Evolutionary conservation across 805 yeast species (phyloP).

Genomic region (Candida gorgasii): DNA sequence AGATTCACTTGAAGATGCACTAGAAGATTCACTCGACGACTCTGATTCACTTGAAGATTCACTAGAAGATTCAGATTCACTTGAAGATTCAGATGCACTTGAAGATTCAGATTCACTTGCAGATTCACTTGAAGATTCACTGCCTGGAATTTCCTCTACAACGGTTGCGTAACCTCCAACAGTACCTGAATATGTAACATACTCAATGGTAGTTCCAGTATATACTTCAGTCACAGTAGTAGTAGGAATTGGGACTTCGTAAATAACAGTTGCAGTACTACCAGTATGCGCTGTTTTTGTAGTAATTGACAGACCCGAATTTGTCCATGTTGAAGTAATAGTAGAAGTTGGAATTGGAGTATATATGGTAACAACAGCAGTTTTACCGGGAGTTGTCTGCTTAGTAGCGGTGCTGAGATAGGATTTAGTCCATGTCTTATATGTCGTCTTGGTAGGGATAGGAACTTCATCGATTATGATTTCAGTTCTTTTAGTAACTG

Average conservation of each 20-base stretch:
- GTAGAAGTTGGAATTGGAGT: not conserved
- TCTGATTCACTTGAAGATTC: not conserved
- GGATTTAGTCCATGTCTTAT: not conserved
- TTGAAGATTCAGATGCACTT: too few species aligned
- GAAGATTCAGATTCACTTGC: conserved; percentile 1
- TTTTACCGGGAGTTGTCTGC: not conserved
- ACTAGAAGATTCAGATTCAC: conserved; percentile 1
- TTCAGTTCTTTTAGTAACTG: not conserved
- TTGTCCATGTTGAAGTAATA: not conserved
- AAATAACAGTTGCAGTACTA: not conserved
- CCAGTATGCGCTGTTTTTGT: not conserved
- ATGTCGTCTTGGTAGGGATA: not conserved
- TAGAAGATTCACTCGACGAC: not conserved
- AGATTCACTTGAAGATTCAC: conserved; percentile 5
- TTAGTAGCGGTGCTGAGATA: too few species aligned
- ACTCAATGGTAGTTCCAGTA: conserved; percentile 15
- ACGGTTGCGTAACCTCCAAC: conserved; percentile 12
- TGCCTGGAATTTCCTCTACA: conserved; percentile 15
- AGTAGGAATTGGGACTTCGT: conserved; percentile 11
- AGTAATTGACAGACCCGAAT: not conserved
- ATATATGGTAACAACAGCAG: not conserved
- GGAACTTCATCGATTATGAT: not conserved
- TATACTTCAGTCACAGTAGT: conserved; percentile 23
- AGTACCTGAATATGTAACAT: conserved; percentile 21
- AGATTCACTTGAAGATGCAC: conserved; percentile 7